Percentiles rank a stretch among this genome's conserved stretches.
These are phyloP conservation scores for Trichoderma cornu-damae DNA, from an alignment of 2,329 filamentous ascomycete genomes.

Conservation along the genomic window DNA sequence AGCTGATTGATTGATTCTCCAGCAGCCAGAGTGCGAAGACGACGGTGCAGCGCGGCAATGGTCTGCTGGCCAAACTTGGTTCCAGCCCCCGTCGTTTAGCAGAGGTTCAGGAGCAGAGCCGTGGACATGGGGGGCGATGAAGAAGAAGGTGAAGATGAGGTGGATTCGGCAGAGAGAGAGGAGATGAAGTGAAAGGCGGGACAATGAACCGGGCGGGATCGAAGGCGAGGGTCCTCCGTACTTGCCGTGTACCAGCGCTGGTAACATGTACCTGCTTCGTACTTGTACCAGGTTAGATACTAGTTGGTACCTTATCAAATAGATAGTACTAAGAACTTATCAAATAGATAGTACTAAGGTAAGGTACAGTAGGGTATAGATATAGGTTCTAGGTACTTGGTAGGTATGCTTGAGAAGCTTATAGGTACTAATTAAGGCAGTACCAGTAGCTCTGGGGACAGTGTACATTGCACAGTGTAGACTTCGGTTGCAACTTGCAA, in stretches of 20 bases:
- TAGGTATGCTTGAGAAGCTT: too few relatives aligned
- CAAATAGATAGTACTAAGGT: too few relatives aligned
- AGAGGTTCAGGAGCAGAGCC: neutral
- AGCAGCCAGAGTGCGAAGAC: conserved; percentile 4
- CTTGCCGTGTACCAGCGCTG: conserved; percentile 8
- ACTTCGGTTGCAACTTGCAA: too few relatives aligned
- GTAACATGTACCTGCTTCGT: too few relatives aligned
- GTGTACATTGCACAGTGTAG: too few relatives aligned
- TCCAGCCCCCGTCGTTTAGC: neutral
- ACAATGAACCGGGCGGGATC: conserved; percentile 11
- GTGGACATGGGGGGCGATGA: neutral
- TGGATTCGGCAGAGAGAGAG: neutral
- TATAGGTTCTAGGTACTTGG: too few relatives aligned
- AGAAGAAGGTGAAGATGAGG: neutral
- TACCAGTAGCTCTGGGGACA: too few relatives aligned
- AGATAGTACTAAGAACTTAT: too few relatives aligned
- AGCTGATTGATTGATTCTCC: conserved; percentile 14
- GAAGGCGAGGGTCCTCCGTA: conserved; percentile 13
- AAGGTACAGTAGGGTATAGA: too few relatives aligned
- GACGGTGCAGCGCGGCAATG: neutral
- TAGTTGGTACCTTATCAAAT: neutral
- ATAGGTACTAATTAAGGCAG: too few relatives aligned
- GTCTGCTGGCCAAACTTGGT: neutral
- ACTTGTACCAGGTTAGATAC: conserved; percentile 3
- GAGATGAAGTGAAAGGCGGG: conserved; percentile 1